phyloP scores from a whole-genome alignment of 2,329 filamentous ascomycete genomes.

The Tolypocladium pustulatum region DNA sequence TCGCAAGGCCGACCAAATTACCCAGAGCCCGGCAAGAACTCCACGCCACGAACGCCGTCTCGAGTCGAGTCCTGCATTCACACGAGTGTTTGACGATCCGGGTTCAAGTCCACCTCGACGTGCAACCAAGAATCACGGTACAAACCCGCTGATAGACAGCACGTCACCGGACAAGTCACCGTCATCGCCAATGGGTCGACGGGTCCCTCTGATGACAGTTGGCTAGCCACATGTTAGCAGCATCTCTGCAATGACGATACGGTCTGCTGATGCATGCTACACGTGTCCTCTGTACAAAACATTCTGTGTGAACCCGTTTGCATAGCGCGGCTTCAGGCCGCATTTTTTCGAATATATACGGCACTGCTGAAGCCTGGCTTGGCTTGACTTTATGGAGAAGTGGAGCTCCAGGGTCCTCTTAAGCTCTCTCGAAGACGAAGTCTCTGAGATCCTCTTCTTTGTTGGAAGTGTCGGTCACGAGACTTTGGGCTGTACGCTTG shows the following conservation, averaged over 20 bases:
- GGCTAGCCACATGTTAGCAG: conserved; percentile 22
- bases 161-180: conserved; percentile 43
- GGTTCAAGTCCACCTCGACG: conserved; percentile 43
- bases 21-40: conserved; percentile 43
- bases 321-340: conserved; percentile 23
- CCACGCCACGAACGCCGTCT: conserved; percentile 31
- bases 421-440: neutral
- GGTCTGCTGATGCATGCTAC: neutral
- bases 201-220: conserved; percentile 57
- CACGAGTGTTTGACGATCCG: conserved; percentile 54
- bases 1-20: conserved; percentile 47
- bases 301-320: conserved; percentile 19
- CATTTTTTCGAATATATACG: conserved; percentile 9
- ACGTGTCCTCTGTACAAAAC: conserved; percentile 16
- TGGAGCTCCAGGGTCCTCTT: neutral
- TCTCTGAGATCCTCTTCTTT: neutral
- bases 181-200: conserved; percentile 35
- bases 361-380: conserved; percentile 2
- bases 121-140: conserved; percentile 41
- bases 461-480: neutral
- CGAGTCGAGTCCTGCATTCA: conserved; percentile 58
- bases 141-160: conserved; percentile 38
- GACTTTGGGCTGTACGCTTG: neutral
- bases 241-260: neutral
- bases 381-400: neutral